Evolutionary conservation across 1,139 yeast species (phyloP), one percentile per base, ranked within the genome.

Genomic region (Pichia sp.): DNA sequence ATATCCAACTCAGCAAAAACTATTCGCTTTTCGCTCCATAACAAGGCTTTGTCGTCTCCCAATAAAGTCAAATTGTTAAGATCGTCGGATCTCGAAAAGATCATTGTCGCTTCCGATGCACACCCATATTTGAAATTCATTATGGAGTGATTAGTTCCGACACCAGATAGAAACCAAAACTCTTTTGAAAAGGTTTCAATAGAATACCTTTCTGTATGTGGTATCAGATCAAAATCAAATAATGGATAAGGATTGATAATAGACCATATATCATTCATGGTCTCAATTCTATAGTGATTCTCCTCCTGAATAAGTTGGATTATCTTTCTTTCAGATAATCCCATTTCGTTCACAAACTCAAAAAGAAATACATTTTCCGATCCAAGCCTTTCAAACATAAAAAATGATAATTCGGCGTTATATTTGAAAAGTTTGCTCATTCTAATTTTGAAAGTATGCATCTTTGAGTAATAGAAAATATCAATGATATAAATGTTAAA

Each of bases 141-240:
- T n/a, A 60, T 31, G 4, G 59, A 42, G 6, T 57, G 54, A 9
- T 48, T 47, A 12, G 40, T 40, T 7, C 47, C 56, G n/a, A 41
- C 36, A 15, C 60, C 51, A 3, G 57, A 54, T 19, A 52, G 35
- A 28, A 53, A 42, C 64, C 64, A 60, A 4, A 59, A 38, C 35
- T 59, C 61, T 31, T 56, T 43, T 3, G 52, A 43, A 3, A 55
- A 40, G 4, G 45, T 36, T 17, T 48, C 42, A 36, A 48, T 48
- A 7, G 49, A 50, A 26, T 40, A 30, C 20, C 40, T 52, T 2
- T 50, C 35, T 15, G 39, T 24, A 3, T 45, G 32, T 1, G 56
- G 39, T 3, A 54, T 48, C 5, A 55, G 30, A 1, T 37, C 30
- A 35, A 38, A 54, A 39, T 57, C 61, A 31, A 52, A 44, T 2